These are phyloP conservation scores for Sarocladium oryzae DNA, from an alignment of 2,329 filamentous ascomycete species.

Conservation along the genomic window DNA sequence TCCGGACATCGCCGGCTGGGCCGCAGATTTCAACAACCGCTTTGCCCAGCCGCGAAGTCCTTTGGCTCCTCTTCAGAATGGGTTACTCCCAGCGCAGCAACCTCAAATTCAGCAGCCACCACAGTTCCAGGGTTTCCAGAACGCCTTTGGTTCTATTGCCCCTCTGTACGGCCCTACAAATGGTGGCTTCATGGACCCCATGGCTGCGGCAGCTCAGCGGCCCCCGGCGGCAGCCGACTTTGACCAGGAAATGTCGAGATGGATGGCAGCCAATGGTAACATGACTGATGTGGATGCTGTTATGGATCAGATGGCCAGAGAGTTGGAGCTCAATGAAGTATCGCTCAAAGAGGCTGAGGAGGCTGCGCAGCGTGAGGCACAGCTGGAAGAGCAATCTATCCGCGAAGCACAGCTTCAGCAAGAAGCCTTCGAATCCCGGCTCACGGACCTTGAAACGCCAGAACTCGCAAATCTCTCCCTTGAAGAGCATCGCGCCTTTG, in stretches of 20 bases:
- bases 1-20: constrained; percentile 25
- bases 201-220: constrained; percentile 16
- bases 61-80: constrained; percentile 1
- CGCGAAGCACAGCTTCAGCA: not conserved
- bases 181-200: constrained; percentile 19
- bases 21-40: constrained; percentile 30
- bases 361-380: constrained; percentile 5
- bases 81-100: constrained; percentile 8
- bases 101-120: constrained; percentile 15
- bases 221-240: constrained; percentile 27
- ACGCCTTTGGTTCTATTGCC: constrained; percentile 18
- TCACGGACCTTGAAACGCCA: constrained; percentile 24
- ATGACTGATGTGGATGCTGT: constrained; percentile 35
- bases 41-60: constrained; percentile 11
- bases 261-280: constrained; percentile 30
- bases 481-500: constrained; percentile 10
- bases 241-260: constrained; percentile 33
- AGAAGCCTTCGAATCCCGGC: constrained; percentile 10
- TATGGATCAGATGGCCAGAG: constrained; percentile 36
- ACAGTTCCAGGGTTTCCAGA: constrained; percentile 22
- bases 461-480: constrained; percentile 28
- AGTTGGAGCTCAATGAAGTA: constrained; percentile 31
- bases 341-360: constrained; percentile 18
- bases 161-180: constrained; percentile 23
- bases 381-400: not conserved